Evolutionary conservation across 2,329 filamentous ascomycete genomes (phyloP).

Genomic region (Xylariaceae sp.): DNA sequence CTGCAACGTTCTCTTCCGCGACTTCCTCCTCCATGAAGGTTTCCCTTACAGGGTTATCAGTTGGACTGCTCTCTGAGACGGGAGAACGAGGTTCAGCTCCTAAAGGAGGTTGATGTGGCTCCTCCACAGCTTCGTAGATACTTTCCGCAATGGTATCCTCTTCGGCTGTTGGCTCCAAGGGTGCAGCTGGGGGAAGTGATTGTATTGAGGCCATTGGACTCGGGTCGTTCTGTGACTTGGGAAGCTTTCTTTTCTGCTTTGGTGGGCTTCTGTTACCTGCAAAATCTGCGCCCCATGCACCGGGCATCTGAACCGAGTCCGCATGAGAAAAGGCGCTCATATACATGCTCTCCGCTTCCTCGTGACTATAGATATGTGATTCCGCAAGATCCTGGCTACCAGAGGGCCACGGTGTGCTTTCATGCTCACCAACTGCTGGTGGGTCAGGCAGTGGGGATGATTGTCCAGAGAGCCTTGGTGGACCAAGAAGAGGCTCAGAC

Average conservation of each 20-base stretch:
- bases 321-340: slow-evolving; percentile 65
- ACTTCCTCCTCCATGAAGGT: background rate
- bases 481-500: slow-evolving; percentile 35
- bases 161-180: background rate
- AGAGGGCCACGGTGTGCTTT: slow-evolving; percentile 23
- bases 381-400: slow-evolving; percentile 47
- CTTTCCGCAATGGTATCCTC: slow-evolving; percentile 24
- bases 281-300: slow-evolving; percentile 46
- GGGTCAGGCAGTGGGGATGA: background rate
- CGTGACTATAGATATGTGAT: slow-evolving; percentile 71
- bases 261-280: slow-evolving; percentile 20
- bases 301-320: slow-evolving; percentile 37
- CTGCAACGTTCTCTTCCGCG: slow-evolving; percentile 20
- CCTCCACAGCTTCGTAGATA: too few relatives aligned
- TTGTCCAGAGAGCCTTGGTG: slow-evolving; percentile 15
- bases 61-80: slow-evolving; percentile 14
- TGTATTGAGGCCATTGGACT: background rate
- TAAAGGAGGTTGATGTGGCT: too few relatives aligned
- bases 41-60: background rate
- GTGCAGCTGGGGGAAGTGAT: background rate
- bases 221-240: background rate
- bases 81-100: too few relatives aligned
- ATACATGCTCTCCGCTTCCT: slow-evolving; percentile 83
- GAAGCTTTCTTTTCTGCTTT: slow-evolving; percentile 9
- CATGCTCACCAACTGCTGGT: background rate